These are phyloP conservation scores for Penicillium corylophilum DNA, from an alignment of 2,329 filamentous ascomycete species.

Conservation along the genomic window DNA sequence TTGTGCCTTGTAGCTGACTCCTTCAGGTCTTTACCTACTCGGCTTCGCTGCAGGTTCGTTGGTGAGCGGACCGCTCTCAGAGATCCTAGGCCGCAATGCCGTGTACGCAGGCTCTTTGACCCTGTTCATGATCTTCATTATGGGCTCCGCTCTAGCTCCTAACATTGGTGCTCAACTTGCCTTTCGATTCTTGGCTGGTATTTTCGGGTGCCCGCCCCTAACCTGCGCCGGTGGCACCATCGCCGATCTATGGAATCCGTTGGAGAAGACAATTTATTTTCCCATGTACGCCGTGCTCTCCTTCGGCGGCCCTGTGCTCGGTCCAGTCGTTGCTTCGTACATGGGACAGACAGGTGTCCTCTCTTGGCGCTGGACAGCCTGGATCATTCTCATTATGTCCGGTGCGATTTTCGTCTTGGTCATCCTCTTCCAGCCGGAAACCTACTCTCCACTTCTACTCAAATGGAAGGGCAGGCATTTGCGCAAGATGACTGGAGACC, in stretches of 20 bases:
- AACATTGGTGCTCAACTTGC: conserved; percentile 52
- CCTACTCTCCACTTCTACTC: conserved; percentile 47
- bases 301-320: conserved; percentile 34
- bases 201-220: conserved; percentile 48
- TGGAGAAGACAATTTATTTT: conserved; percentile 52
- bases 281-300: conserved; percentile 52
- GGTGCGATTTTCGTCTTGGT: conserved; percentile 35
- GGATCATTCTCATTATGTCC: conserved; percentile 45
- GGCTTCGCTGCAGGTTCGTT: conserved; percentile 52
- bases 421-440: conserved; percentile 51
- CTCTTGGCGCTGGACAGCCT: conserved; percentile 45
- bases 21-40: conserved; percentile 33
- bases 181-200: conserved; percentile 52
- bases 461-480: conserved; percentile 48
- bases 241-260: conserved; percentile 48
- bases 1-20: background rate
- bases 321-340: conserved; percentile 21
- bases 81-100: conserved; percentile 50
- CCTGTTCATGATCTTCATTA: conserved; percentile 51
- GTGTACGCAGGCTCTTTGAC: conserved; percentile 50
- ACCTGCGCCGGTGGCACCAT: conserved; percentile 50
- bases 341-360: conserved; percentile 23
- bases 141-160: conserved; percentile 49
- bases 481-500: conserved; percentile 42
- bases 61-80: conserved; percentile 51